phyloP scores from a whole-genome alignment of 495 filamentous ascomycete species.

The Lepidopterella palustris region DNA sequence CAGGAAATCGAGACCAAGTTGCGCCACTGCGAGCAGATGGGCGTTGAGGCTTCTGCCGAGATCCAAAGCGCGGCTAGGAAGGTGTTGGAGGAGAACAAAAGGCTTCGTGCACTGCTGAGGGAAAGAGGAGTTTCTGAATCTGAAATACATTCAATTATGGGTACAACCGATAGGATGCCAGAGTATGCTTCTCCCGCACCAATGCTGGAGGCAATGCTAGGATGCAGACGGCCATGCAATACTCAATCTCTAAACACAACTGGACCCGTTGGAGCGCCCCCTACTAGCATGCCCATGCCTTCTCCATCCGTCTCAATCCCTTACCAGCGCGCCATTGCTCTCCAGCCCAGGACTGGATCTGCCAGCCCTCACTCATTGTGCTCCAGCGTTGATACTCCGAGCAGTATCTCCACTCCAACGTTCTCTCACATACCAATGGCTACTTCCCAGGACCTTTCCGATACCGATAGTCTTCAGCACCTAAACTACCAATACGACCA shows the following conservation, averaged over 20 bases:
- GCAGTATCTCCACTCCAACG: slow-evolving; percentile 1
- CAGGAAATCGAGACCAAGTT: slow-evolving; percentile 61
- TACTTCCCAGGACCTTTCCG: slow-evolving; percentile 3
- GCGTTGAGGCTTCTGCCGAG: slow-evolving; percentile 53
- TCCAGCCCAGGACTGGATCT: slow-evolving; percentile 7
- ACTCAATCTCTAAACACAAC: neutral
- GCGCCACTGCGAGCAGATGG: slow-evolving; percentile 50
- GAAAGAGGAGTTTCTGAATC: slow-evolving; percentile 41
- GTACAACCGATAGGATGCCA: slow-evolving; percentile 5
- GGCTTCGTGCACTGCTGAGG: slow-evolving; percentile 46
- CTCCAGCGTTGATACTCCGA: slow-evolving; percentile 16
- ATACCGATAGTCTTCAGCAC: slow-evolving; percentile 1
- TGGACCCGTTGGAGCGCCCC: neutral
- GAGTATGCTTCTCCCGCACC: slow-evolving; percentile 21
- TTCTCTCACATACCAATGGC: slow-evolving; percentile 10
- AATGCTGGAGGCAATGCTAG: slow-evolving; percentile 26
- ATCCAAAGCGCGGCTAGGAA: slow-evolving; percentile 57
- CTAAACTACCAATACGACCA: slow-evolving; percentile 21
- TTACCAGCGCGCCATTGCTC: slow-evolving; percentile 4
- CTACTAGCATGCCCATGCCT: neutral
- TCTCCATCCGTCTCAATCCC: slow-evolving; percentile 13
- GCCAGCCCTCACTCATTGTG: slow-evolving; percentile 16
- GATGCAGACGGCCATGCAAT: slow-evolving; percentile 19
- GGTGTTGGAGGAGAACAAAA: slow-evolving; percentile 58
- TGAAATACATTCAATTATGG: slow-evolving; percentile 37